Conservation (phyloP, 371 early-diverging fungal genomes). For the Apophysomyces elegans region DNA sequence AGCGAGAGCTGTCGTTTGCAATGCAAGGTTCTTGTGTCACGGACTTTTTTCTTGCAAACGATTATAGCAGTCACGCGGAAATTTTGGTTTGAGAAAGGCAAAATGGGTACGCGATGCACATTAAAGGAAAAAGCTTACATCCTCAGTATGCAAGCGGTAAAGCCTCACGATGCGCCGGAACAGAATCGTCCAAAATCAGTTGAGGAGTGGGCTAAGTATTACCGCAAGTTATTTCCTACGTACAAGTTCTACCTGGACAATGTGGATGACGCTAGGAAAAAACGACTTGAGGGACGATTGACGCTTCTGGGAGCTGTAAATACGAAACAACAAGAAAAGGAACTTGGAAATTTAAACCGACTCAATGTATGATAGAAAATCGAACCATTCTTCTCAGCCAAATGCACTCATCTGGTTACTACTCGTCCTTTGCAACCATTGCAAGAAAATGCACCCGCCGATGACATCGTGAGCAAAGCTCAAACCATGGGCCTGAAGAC, state of each 20-base stretch:
- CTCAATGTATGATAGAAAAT: slow-evolving; percentile 22
- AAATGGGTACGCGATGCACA: background rate
- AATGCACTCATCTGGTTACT: slow-evolving; percentile 53
- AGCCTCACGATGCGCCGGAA: slow-evolving; percentile 8
- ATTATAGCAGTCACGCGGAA: too few relatives aligned
- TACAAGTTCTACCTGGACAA: slow-evolving; percentile 43
- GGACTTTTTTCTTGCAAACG: too few relatives aligned
- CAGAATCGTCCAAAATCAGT: background rate
- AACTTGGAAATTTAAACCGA: background rate
- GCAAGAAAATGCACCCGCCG: slow-evolving; percentile 23
- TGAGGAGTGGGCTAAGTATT: background rate
- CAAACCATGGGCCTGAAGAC: slow-evolving; percentile 18
- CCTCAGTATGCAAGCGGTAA: slow-evolving; percentile 3
- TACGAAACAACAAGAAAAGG: background rate
- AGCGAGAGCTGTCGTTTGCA: too few relatives aligned
- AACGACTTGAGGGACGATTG: slow-evolving; percentile 32
- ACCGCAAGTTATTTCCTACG: slow-evolving; percentile 15
- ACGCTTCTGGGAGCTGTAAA: slow-evolving; percentile 42
- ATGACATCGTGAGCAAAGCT: slow-evolving; percentile 23
- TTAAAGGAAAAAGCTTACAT: slow-evolving; percentile 7
- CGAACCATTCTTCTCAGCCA: slow-evolving; percentile 48
- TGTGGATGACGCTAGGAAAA: slow-evolving; percentile 28
- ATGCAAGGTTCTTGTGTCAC: too few relatives aligned
- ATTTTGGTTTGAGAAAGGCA: background rate
- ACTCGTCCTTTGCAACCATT: slow-evolving; percentile 25